These are phyloP conservation scores for Solanum raphanifolium DNA, from an alignment of 257 asterid species.

Conservation along the genomic window DNA sequence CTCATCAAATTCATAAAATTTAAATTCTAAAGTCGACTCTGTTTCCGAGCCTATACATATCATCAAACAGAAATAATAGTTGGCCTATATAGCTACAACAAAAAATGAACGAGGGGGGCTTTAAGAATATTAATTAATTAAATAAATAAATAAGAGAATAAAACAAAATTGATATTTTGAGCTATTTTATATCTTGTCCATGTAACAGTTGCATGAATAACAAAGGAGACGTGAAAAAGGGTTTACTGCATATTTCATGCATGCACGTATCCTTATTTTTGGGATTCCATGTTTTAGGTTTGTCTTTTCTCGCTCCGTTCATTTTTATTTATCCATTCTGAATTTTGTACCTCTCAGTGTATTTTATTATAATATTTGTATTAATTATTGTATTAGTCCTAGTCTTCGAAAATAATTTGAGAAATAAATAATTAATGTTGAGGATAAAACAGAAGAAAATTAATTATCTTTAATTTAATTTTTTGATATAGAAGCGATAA, in stretches of 20 bases:
- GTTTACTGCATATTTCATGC: neutral
- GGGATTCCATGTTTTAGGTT: neutral
- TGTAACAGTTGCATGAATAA: neutral
- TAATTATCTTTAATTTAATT: too few species aligned
- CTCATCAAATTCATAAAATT: neutral
- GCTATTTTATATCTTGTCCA: neutral
- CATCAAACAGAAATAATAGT: too few species aligned
- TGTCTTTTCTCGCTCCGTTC: neutral
- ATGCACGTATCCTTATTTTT: neutral
- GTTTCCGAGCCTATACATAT: too few species aligned
- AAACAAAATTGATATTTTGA: neutral
- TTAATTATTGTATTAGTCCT: too few species aligned
- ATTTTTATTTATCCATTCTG: neutral
- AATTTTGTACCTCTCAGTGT: neutral
- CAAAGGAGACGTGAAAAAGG: neutral
- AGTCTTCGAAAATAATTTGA: neutral
- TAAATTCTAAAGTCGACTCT: neutral
- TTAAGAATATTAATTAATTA: too few species aligned
- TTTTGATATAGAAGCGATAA: neutral
- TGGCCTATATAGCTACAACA: too few species aligned
- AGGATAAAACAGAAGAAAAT: neutral
- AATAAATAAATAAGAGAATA: neutral
- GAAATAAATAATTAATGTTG: neutral
- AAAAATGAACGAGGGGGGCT: too few species aligned
- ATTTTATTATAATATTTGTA: neutral